Conservation (phyloP, 129 eudicot species). For the Tagetes patula region DNA sequence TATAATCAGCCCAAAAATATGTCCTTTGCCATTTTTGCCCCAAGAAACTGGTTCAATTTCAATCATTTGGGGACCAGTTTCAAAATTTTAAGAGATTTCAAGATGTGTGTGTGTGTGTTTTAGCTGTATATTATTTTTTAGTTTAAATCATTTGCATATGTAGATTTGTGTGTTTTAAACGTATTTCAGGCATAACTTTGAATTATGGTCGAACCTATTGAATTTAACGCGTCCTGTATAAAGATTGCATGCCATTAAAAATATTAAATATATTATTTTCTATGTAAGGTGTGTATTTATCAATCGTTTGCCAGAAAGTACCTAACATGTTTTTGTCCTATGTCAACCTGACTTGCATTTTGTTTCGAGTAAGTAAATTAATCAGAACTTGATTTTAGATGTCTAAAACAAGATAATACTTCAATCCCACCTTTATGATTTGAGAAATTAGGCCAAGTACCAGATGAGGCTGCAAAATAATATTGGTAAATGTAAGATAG, state of each 20-base stretch:
- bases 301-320: not conserved
- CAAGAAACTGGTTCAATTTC: not conserved
- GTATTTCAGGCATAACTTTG: not conserved
- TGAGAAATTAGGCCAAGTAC: constrained; percentile 90
- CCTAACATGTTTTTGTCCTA: constrained; percentile 1
- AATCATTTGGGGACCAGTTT: not conserved
- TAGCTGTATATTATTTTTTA: not conserved
- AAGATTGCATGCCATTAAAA: not conserved
- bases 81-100: not conserved
- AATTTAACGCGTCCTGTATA: not conserved
- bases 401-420: constrained; percentile 11
- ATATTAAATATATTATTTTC: not conserved
- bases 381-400: not conserved
- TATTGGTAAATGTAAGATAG: constrained; percentile 4
- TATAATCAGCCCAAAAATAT: not conserved
- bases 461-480: constrained; percentile 75
- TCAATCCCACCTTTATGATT: constrained; percentile 74
- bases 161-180: not conserved
- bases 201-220: not conserved
- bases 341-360: not conserved
- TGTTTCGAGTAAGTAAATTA: not conserved
- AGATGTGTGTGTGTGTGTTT: not conserved
- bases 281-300: not conserved
- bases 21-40: not conserved
- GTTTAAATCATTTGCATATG: not conserved